phyloP scores from a whole-genome alignment of 768 basidiomycete genomes.

The Leccinum arenicola region DNA sequence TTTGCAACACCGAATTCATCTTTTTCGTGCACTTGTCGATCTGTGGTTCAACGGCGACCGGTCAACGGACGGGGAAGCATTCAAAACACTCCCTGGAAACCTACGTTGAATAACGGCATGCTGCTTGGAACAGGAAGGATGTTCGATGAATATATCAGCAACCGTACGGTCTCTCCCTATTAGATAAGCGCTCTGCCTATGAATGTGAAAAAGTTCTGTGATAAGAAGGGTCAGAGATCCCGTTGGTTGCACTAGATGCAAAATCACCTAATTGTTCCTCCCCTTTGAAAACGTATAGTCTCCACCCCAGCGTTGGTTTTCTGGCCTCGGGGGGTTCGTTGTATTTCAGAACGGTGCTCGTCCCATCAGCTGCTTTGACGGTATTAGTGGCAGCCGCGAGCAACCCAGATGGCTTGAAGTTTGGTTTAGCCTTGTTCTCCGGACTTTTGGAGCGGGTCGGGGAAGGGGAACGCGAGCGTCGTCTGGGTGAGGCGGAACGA shows the following conservation, averaged over 20 bases:
- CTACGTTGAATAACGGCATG: slow-evolving; percentile 94
- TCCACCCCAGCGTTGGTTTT: slow-evolving; percentile 87
- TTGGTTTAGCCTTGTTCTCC: slow-evolving; percentile 76
- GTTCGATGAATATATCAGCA: slow-evolving; percentile 84
- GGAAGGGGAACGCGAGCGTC: slow-evolving; percentile 41
- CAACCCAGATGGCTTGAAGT: slow-evolving; percentile 84
- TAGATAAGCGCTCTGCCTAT: slow-evolving; percentile 92
- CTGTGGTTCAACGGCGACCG: slow-evolving; percentile 34
- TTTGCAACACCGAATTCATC: slow-evolving; percentile 84
- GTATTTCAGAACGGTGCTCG: slow-evolving; percentile 86
- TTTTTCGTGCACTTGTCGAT: slow-evolving; percentile 81
- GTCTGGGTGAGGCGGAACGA: slow-evolving; percentile 58
- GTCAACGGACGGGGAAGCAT: slow-evolving; percentile 4
- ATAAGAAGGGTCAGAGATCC: background rate
- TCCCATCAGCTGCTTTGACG: slow-evolving; percentile 71
- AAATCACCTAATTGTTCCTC: slow-evolving; percentile 84
- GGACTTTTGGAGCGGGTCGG: slow-evolving; percentile 41
- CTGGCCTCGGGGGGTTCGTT: slow-evolving; percentile 98
- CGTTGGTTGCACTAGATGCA: background rate
- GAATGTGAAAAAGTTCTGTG: slow-evolving; percentile 86
- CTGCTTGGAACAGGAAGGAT: slow-evolving; percentile 98
- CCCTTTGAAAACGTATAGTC: slow-evolving; percentile 97
- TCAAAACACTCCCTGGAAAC: slow-evolving; percentile 20
- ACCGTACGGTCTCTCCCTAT: slow-evolving; percentile 88
- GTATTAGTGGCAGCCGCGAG: slow-evolving; percentile 97